Evolutionary conservation across 225 moss, liverwort and hornwort genomes (phyloP), one percentile per base, ranked within the genome.

Genomic region (Marchantia polymorpha): DNA sequence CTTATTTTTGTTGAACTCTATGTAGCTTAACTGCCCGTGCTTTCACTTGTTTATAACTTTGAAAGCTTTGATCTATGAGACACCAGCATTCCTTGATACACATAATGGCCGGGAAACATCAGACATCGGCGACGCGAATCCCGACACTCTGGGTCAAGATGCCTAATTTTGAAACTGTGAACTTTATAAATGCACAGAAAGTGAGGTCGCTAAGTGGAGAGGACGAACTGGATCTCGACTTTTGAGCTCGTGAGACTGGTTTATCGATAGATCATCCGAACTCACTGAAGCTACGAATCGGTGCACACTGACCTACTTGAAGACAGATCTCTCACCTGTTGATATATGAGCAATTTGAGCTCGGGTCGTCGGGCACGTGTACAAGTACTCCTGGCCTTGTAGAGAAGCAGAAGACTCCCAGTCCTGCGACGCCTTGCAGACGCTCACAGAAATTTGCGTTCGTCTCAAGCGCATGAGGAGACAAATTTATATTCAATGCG

Each of bases 121-220:
- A n/a, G n/a, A n/a, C n/a, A n/a, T n/a, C n/a, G n/a, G n/a, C n/a
- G n/a, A n/a, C n/a, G n/a, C 27, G 27, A 66, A 26, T 13, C 13
- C 27, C 23, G 7, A 27, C 27, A 29, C 66, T 20, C 7, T 10
- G 15, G 4, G 12, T 46, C 20, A 1, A 20, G 22, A 15, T 65
- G 0, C 6, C 59, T 69, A 25, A 19, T 19, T 55, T 61, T 58
- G 31, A 71, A 56, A 65, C 54, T 84, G 55, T 75, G 84, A 39
- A 39, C 39, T 2, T 39, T 2, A 39, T 39, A 39, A 39, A 39
- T 39, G 39, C 39, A 2, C 85, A 85, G 82, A 85, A 85, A 47
- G 13, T 85, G 6, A 77, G 65, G 61, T 79, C 82, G 0, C 61
- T 82, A 30, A 69, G 60, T 56, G 22, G 29, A 19, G 78, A 69